Percentiles rank a stretch among this genome's conserved stretches.
phyloP scores from a whole-genome alignment of 2,329 filamentous ascomycete species.

The Fusarium sacchari region DNA sequence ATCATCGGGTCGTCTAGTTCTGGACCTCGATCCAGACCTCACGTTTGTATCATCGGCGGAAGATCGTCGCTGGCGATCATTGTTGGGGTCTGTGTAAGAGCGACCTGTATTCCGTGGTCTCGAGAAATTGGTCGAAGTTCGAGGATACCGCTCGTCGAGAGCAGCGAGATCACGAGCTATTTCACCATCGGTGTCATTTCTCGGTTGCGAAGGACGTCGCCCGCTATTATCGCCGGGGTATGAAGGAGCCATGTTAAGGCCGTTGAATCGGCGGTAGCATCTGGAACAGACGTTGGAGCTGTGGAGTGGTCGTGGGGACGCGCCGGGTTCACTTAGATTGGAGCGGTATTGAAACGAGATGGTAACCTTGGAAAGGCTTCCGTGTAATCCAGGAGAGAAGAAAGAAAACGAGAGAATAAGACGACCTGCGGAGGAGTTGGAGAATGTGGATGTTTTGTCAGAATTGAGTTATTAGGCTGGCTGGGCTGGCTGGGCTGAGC shows the following conservation, averaged over 20 bases:
- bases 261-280: conserved; percentile 41
- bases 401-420: conserved; percentile 6
- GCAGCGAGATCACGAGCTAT: conserved; percentile 37
- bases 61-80: conserved; percentile 19
- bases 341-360: neutral
- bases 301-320: conserved; percentile 20
- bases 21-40: conserved; percentile 31
- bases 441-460: conserved; percentile 27
- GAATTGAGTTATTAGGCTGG: conserved; percentile 11
- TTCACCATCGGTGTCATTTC: conserved; percentile 27
- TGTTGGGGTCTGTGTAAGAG: conserved; percentile 28
- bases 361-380: neutral
- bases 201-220: conserved; percentile 24
- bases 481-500: neutral
- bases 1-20: conserved; percentile 30
- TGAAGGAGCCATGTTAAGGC: conserved; percentile 43
- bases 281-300: conserved; percentile 21
- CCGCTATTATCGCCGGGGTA: conserved; percentile 40
- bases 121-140: conserved; percentile 29
- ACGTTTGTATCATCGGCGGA: conserved; percentile 26
- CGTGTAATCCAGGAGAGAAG: neutral
- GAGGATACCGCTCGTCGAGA: conserved; percentile 39
- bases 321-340: conserved; percentile 1
- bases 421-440: neutral
- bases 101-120: conserved; percentile 29